Percentiles rank a stretch among this genome's conserved stretches.
Evolutionary conservation across 2,329 filamentous ascomycete genomes (phyloP).

Genomic region (Nemania abortiva): DNA sequence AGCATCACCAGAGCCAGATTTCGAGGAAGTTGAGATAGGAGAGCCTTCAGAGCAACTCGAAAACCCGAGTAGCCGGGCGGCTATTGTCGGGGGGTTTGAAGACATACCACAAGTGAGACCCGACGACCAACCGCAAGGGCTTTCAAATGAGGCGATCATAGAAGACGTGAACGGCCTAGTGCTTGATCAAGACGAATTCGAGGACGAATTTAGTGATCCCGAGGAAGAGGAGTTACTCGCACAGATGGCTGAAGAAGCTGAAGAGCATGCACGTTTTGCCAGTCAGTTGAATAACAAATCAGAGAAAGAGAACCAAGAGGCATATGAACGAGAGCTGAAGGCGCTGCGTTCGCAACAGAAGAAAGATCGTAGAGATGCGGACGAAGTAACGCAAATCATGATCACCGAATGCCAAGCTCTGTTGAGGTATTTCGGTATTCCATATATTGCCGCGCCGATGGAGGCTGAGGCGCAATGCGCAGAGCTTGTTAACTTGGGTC

Average conservation of each 20-base stretch:
- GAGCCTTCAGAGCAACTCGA: slow-evolving; percentile 45
- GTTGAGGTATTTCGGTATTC: slow-evolving; percentile 89
- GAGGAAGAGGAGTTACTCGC: slow-evolving; percentile 91
- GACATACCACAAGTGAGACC: slow-evolving; percentile 39
- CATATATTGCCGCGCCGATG: slow-evolving; percentile 98
- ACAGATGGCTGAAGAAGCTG: slow-evolving; percentile 88
- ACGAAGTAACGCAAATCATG: slow-evolving; percentile 97
- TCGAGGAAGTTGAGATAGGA: slow-evolving; percentile 50
- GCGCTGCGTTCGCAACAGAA: slow-evolving; percentile 93
- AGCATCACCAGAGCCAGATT: slow-evolving; percentile 49
- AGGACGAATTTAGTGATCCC: slow-evolving; percentile 82
- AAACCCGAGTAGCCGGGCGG: slow-evolving; percentile 20
- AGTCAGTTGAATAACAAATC: slow-evolving; percentile 85
- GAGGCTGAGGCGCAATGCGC: slow-evolving; percentile 98
- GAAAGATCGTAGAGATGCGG: slow-evolving; percentile 93
- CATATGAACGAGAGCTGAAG: slow-evolving; percentile 89
- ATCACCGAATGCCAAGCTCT: slow-evolving; percentile 93
- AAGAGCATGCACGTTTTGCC: slow-evolving; percentile 94
- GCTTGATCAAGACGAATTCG: slow-evolving; percentile 68
- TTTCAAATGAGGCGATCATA: slow-evolving; percentile 19
- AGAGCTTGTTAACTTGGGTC: slow-evolving; percentile 83
- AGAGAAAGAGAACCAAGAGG: slow-evolving; percentile 74
- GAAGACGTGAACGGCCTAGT: slow-evolving; percentile 54
- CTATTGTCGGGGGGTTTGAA: slow-evolving; percentile 34
- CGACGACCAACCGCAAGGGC: slow-evolving; percentile 28